Percentiles rank a stretch among this genome's conserved stretches.
These are phyloP conservation scores for Neocucurbitaria cava DNA, from an alignment of 2,329 filamentous ascomycete genomes.

Conservation along the genomic window DNA sequence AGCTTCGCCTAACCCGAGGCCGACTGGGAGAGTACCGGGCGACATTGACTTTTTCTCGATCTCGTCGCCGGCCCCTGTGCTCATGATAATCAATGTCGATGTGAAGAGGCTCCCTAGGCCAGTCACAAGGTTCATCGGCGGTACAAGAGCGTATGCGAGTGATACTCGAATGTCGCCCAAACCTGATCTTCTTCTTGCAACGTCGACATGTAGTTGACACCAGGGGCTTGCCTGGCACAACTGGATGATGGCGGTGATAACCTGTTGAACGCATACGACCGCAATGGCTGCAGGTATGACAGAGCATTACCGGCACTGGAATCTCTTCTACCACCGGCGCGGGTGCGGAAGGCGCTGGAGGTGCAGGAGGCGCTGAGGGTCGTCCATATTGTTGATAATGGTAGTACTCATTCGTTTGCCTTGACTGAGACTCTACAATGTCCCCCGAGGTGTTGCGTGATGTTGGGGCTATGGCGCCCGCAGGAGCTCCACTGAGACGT, in stretches of 20 bases:
- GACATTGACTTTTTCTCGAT: slow-evolving; percentile 27
- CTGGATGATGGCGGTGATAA: slow-evolving; percentile 45
- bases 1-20: slow-evolving; percentile 16
- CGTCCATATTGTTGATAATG: slow-evolving; percentile 23
- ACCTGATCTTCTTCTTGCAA: slow-evolving; percentile 38
- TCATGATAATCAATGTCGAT: slow-evolving; percentile 25
- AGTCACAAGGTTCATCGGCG: slow-evolving; percentile 35
- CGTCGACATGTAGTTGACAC: slow-evolving; percentile 35
- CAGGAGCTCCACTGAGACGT: slow-evolving; percentile 1
- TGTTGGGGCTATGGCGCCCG: slow-evolving; percentile 19
- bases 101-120: slow-evolving; percentile 27
- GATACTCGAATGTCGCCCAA: slow-evolving; percentile 17
- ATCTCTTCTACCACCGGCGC: slow-evolving; percentile 20
- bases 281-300: slow-evolving; percentile 46
- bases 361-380: slow-evolving; percentile 8
- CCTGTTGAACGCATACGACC: slow-evolving; percentile 41
- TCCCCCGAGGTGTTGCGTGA: slow-evolving; percentile 15
- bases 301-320: slow-evolving; percentile 33
- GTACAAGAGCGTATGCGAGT: slow-evolving; percentile 28
- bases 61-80: slow-evolving; percentile 30
- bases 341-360: slow-evolving; percentile 16
- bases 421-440: slow-evolving; percentile 16
- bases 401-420: slow-evolving; percentile 22
- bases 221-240: slow-evolving; percentile 40
- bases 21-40: slow-evolving; percentile 25